These are phyloP conservation scores for Zasmidium angulare DNA, from an alignment of 2,329 filamentous ascomycete genomes.

Conservation along the genomic window DNA sequence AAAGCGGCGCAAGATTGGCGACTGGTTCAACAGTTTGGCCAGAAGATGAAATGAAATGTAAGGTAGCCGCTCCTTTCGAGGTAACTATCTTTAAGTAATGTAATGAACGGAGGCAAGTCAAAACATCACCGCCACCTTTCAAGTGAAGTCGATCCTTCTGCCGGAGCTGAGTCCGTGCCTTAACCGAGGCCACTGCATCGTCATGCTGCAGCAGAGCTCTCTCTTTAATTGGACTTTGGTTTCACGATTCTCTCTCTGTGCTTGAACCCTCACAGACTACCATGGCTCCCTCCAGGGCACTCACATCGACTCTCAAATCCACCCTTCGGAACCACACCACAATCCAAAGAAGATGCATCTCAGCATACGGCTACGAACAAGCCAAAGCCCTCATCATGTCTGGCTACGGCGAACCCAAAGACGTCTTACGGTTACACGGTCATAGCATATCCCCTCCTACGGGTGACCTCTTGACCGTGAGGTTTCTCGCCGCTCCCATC, in stretches of 20 bases:
- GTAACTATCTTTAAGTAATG: neutral
- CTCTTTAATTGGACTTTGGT: too few relatives aligned
- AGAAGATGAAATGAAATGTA: neutral
- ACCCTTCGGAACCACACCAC: slow-evolving; percentile 9
- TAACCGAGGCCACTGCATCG: neutral
- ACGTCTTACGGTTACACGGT: slow-evolving; percentile 68
- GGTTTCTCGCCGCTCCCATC: slow-evolving; percentile 85
- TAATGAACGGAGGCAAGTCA: neutral
- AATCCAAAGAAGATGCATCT: slow-evolving; percentile 46
- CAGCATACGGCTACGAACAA: slow-evolving; percentile 77
- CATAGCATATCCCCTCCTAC: slow-evolving; percentile 77
- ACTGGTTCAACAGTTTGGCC: neutral
- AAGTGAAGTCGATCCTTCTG: neutral
- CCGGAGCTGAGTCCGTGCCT: neutral
- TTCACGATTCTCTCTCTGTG: too few relatives aligned
- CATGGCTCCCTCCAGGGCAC: slow-evolving; percentile 28
- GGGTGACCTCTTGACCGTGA: slow-evolving; percentile 71
- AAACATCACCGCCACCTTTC: too few relatives aligned
- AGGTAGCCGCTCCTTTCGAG: neutral
- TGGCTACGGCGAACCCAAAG: slow-evolving; percentile 70
- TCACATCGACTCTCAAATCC: slow-evolving; percentile 8
- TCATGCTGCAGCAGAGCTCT: neutral
- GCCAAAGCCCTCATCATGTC: slow-evolving; percentile 78
- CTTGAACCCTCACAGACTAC: neutral
- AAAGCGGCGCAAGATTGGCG: neutral